Evolutionary conservation across 73 alveolate species (phyloP).

Genomic region (Tetrahymena elliotti): DNA sequence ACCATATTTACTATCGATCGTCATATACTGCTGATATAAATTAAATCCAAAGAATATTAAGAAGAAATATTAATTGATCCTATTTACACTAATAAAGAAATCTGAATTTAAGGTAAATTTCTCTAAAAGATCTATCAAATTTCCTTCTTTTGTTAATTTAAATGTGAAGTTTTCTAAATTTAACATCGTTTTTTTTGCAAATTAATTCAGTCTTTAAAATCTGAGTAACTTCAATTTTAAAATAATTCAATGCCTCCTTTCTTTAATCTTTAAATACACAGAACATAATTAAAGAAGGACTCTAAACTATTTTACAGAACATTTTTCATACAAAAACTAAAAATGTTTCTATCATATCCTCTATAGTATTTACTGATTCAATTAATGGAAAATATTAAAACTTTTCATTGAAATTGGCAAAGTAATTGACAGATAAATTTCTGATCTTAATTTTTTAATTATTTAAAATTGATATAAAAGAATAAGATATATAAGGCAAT

Average conservation of each 20-base stretch:
- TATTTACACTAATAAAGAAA: too few species aligned
- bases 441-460: background rate
- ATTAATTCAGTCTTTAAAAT: background rate
- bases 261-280: too few species aligned
- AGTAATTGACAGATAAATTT: too few species aligned
- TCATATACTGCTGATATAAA: background rate
- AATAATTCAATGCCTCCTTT: background rate
- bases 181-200: background rate
- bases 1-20: background rate
- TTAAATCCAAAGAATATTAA: too few species aligned
- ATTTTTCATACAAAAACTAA: too few species aligned
- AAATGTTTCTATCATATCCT: too few species aligned
- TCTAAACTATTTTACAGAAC: too few species aligned
- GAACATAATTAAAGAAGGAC: too few species aligned
- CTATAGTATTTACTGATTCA: too few species aligned
- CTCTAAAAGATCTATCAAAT: background rate
- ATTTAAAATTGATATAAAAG: background rate
- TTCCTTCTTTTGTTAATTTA: background rate
- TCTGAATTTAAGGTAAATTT: background rate
- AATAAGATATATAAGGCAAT: background rate
- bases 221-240: background rate
- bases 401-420: background rate
- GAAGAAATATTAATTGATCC: background rate
- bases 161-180: background rate
- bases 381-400: too few species aligned